Percentiles rank a stretch among this genome's conserved stretches.
Conservation (phyloP, 129 eudicot genomes). For the Helianthus annuus region HanXRQr2.0-SUNRISE NC_035435.2:159619924-159620423, state of each 20-base stretch:
- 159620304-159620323: too few species aligned
- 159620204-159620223: too few species aligned
- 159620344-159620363: too few species aligned
- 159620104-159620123: constrained; percentile 4
- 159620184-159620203: constrained; percentile 1
- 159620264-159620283: too few species aligned
- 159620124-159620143: background rate
- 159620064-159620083: background rate
- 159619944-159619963: constrained; percentile 53
- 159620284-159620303: too few species aligned
- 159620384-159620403: too few species aligned
- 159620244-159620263: too few species aligned
- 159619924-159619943: too few species aligned
- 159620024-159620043: constrained; percentile 5
- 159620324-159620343: too few species aligned
- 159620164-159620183: background rate
- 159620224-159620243: too few species aligned
- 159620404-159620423: too few species aligned
- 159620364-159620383: too few species aligned
- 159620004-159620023: constrained; percentile 77
- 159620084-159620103: background rate
- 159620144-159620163: background rate
- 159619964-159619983: constrained; percentile 74
- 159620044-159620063: background rate
- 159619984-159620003: constrained; percentile 54